phyloP scores from a whole-genome alignment of 2,329 filamentous ascomycete genomes.

The Aspergillus sojae region DNA sequence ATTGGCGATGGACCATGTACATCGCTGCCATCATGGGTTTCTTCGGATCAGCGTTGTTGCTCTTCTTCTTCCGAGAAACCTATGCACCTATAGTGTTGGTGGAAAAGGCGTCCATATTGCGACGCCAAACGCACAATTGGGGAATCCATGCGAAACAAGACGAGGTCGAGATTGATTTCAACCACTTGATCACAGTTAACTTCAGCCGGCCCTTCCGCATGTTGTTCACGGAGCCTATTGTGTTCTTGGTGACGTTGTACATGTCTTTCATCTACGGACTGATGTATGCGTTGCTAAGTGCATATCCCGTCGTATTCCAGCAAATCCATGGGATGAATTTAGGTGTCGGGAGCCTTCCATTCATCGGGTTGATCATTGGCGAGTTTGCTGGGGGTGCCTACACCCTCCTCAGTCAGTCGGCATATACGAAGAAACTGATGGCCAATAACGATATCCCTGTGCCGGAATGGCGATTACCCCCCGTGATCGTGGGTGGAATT shows the following conservation, averaged over 20 bases:
- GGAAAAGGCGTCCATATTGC: constrained; percentile 49
- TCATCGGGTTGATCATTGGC: constrained; percentile 34
- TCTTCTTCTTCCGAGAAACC: constrained; percentile 54
- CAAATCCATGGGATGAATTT: constrained; percentile 29
- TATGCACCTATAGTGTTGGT: constrained; percentile 50
- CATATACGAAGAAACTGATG: constrained; percentile 34
- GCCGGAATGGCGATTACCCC: constrained; percentile 38
- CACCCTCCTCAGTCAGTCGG: constrained; percentile 27
- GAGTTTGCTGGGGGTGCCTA: constrained; percentile 31
- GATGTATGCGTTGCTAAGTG: constrained; percentile 33
- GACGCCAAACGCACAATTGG: constrained; percentile 59
- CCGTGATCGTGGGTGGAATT: constrained; percentile 33
- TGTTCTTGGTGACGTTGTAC: constrained; percentile 33
- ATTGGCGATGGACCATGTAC: constrained; percentile 57
- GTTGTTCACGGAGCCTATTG: constrained; percentile 45
- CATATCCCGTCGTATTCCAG: constrained; percentile 33
- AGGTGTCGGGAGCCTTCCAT: constrained; percentile 31
- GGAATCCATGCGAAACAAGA: constrained; percentile 60
- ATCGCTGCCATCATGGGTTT: constrained; percentile 55
- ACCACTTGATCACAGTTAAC: constrained; percentile 51
- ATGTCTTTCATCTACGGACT: constrained; percentile 36
- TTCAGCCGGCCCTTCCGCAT: constrained; percentile 48
- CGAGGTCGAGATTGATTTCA: constrained; percentile 54
- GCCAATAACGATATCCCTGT: constrained; percentile 33
- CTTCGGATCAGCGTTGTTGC: constrained; percentile 44